Percentiles rank a stretch among this genome's conserved stretches.
Conservation (phyloP, 2,329 filamentous ascomycete genomes). For the Cladosporium sp. region DNA sequence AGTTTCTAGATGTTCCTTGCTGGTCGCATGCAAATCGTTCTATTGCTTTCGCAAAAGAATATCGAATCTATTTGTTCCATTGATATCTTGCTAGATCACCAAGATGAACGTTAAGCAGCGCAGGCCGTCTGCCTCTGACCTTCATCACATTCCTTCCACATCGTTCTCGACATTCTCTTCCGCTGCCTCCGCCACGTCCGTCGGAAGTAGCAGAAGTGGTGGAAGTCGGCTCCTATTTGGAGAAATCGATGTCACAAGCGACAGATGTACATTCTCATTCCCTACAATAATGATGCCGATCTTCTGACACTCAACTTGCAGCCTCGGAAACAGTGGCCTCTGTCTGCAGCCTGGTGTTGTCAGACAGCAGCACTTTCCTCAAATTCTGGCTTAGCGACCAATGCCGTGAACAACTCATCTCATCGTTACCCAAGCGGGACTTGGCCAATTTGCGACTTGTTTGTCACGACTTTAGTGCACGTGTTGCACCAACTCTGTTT, state of each 20-base stretch:
- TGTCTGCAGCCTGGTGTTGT: conserved; percentile 47
- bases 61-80: not conserved
- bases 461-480: conserved; percentile 66
- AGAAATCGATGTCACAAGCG: conserved; percentile 45
- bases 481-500: conserved; percentile 67
- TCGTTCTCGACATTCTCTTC: conserved; percentile 30
- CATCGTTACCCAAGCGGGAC: conserved; percentile 38
- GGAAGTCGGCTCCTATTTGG: conserved; percentile 44
- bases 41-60: not conserved
- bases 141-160: conserved; percentile 31
- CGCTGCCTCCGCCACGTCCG: conserved; percentile 31
- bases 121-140: conserved; percentile 20
- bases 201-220: conserved; percentile 31
- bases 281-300: not conserved
- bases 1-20: not conserved
- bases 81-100: not conserved
- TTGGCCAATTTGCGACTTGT: conserved; percentile 56
- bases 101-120: conserved; percentile 28
- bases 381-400: conserved; percentile 47
- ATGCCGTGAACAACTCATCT: conserved; percentile 44
- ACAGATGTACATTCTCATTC: conserved; percentile 29
- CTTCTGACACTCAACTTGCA: conserved; percentile 21
- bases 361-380: conserved; percentile 46
- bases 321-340: conserved; percentile 43
- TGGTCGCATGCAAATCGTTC: conserved; percentile 7